phyloP scores from a whole-genome alignment of 164 flowering plant species.

The Platanus orientalis region DNA sequence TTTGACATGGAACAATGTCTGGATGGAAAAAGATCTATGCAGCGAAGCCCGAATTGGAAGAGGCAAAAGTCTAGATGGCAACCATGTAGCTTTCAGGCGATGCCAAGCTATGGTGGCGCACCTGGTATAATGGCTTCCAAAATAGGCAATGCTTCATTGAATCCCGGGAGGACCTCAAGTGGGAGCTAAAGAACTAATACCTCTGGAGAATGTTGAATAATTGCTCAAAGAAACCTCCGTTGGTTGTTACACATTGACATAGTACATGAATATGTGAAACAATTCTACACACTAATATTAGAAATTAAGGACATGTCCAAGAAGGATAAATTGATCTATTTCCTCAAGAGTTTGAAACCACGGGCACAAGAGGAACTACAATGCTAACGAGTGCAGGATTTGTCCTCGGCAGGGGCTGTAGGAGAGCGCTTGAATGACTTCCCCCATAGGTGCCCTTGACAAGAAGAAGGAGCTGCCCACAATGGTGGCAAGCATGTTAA shows the following conservation, averaged over 20 bases:
- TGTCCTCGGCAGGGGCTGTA: not conserved
- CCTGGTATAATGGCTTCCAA: too few relatives aligned
- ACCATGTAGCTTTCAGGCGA: too few relatives aligned
- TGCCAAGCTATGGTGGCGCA: too few relatives aligned
- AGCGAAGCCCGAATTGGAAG: too few relatives aligned
- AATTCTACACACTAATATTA: not conserved
- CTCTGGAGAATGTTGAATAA: not conserved
- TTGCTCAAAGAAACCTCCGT: not conserved
- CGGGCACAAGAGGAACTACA: not conserved
- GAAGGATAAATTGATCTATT: not conserved
- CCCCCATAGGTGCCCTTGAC: not conserved
- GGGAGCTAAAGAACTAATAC: too few relatives aligned
- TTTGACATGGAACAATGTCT: too few relatives aligned
- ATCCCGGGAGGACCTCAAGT: too few relatives aligned
- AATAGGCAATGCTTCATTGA: too few relatives aligned
- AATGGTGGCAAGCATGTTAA: too few relatives aligned
- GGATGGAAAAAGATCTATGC: too few relatives aligned
- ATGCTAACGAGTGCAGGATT: not conserved
- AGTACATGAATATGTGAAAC: not conserved
- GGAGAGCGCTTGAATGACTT: not conserved
- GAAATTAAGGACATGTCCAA: not conserved
- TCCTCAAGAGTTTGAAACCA: not conserved
- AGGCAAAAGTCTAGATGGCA: too few relatives aligned
- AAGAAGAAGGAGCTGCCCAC: too few relatives aligned
- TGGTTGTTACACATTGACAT: not conserved